Evolutionary conservation across 2,329 filamentous ascomycete species (phyloP).

Genomic region (Reticulascus tulasneorum): DNA sequence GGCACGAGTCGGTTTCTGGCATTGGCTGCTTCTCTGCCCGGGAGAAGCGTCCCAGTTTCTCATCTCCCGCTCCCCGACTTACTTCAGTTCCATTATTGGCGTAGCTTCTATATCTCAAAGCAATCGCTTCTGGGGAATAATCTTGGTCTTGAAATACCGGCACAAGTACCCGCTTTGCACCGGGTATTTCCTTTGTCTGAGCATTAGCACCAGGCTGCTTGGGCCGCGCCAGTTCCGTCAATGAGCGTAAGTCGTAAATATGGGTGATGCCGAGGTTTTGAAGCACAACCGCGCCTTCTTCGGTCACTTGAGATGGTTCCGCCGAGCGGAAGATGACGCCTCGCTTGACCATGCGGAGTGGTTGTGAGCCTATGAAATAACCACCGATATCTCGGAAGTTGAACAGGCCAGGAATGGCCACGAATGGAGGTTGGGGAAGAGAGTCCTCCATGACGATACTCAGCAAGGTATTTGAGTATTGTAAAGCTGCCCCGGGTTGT

Average conservation of each 20-base stretch:
- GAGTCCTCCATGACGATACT: too few relatives aligned
- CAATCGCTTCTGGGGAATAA: slow-evolving; percentile 60
- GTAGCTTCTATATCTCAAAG: slow-evolving; percentile 58
- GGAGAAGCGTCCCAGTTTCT: too few relatives aligned
- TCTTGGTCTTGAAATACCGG: slow-evolving; percentile 62
- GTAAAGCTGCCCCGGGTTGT: too few relatives aligned
- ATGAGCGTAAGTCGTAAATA: slow-evolving; percentile 66
- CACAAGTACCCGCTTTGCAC: slow-evolving; percentile 51
- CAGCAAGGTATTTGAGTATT: too few relatives aligned
- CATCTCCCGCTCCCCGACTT: too few relatives aligned
- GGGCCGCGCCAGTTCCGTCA: slow-evolving; percentile 50
- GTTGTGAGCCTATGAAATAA: slow-evolving; percentile 38
- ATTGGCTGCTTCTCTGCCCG: slow-evolving; percentile 1
- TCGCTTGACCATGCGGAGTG: slow-evolving; percentile 40
- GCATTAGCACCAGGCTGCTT: slow-evolving; percentile 15
- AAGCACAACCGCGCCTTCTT: slow-evolving; percentile 48
- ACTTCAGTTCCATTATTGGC: slow-evolving; percentile 42
- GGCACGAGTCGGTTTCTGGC: too few relatives aligned
- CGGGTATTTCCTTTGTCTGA: slow-evolving; percentile 21
- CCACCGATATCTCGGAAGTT: slow-evolving; percentile 69
- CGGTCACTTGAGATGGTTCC: slow-evolving; percentile 57
- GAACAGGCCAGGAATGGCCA: slow-evolving; percentile 51
- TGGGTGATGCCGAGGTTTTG: slow-evolving; percentile 54
- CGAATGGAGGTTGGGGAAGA: slow-evolving; percentile 40
- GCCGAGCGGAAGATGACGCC: slow-evolving; percentile 64